Evolutionary conservation across 2,329 filamentous ascomycete genomes (phyloP).

Genomic region (Pyricularia pennisetigena): DNA sequence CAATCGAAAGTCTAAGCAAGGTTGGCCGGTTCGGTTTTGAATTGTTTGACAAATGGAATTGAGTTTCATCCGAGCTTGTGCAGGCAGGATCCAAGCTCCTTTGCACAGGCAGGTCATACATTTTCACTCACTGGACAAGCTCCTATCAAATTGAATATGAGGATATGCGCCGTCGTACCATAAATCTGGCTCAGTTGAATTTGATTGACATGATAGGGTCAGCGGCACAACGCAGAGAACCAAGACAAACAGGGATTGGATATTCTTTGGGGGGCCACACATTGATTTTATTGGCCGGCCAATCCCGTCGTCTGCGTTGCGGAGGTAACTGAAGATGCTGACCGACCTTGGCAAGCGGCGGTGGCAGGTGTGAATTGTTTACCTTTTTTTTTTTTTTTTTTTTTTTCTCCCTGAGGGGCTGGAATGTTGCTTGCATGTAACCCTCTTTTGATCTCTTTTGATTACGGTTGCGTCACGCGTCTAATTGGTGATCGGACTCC

Average conservation of each 20-base stretch:
- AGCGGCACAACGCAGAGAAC: not conserved
- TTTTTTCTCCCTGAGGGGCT: too few relatives aligned
- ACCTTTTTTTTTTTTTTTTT: not conserved
- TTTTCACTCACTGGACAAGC: not conserved
- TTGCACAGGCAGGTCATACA: not conserved
- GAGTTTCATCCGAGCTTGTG: not conserved
- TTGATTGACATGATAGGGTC: too few relatives aligned
- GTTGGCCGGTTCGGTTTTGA: not conserved
- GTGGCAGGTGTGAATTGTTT: not conserved
- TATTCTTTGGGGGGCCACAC: not conserved
- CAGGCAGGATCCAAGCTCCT: not conserved
- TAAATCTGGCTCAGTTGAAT: too few relatives aligned
- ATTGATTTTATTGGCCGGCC: not conserved
- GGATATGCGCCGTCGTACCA: not conserved
- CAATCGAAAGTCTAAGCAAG: too few relatives aligned
- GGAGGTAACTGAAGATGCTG: not conserved
- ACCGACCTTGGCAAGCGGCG: not conserved
- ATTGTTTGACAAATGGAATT: not conserved
- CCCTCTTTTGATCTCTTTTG: not conserved
- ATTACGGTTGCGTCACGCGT: not conserved
- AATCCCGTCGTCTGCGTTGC: not conserved
- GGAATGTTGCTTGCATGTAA: not conserved
- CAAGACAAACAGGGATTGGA: not conserved
- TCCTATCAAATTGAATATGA: not conserved
- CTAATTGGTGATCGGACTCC: not conserved